phyloP scores from a whole-genome alignment of 495 filamentous ascomycete species.

The Lepraria neglecta region DNA sequence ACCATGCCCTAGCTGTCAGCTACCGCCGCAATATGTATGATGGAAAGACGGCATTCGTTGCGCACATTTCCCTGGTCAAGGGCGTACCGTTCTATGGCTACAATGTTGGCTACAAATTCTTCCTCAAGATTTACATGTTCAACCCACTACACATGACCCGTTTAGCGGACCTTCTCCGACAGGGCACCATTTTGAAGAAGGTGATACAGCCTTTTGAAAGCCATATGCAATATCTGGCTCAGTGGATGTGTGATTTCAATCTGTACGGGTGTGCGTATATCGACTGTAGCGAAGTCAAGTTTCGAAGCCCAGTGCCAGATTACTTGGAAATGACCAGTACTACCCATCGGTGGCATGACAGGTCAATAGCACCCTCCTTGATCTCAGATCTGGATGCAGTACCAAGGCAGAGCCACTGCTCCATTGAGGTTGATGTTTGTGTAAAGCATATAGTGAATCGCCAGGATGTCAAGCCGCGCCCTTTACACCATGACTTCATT shows the following conservation, averaged over 20 bases:
- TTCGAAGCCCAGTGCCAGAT: conserved; percentile 70
- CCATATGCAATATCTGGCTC: conserved; percentile 82
- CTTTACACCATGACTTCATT: conserved; percentile 79
- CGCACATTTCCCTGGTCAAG: conserved; percentile 84
- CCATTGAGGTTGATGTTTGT: conserved; percentile 81
- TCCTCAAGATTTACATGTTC: conserved; percentile 88
- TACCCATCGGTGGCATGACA: conserved; percentile 72
- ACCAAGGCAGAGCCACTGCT: conserved; percentile 77
- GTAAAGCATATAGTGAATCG: conserved; percentile 87
- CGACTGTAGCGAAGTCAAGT: conserved; percentile 58
- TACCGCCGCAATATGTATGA: conserved; percentile 70
- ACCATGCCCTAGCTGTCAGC: conserved; percentile 74
- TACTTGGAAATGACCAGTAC: conserved; percentile 50
- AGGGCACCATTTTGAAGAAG: conserved; percentile 76
- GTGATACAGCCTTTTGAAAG: conserved; percentile 87
- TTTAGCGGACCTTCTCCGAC: conserved; percentile 74
- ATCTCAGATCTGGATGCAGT: conserved; percentile 56
- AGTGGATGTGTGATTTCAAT: conserved; percentile 98
- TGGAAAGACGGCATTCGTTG: conserved; percentile 66
- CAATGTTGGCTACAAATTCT: conserved; percentile 84
- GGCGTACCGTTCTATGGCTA: conserved; percentile 94
- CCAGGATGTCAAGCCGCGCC: conserved; percentile 60
- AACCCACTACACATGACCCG: conserved; percentile 77
- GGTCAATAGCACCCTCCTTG: conserved; percentile 49
- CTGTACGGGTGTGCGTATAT: conserved; percentile 90